Base-by-base conservation (phyloP, 352 stramenopile genomes). In the Globisporangium parvum region DNA sequence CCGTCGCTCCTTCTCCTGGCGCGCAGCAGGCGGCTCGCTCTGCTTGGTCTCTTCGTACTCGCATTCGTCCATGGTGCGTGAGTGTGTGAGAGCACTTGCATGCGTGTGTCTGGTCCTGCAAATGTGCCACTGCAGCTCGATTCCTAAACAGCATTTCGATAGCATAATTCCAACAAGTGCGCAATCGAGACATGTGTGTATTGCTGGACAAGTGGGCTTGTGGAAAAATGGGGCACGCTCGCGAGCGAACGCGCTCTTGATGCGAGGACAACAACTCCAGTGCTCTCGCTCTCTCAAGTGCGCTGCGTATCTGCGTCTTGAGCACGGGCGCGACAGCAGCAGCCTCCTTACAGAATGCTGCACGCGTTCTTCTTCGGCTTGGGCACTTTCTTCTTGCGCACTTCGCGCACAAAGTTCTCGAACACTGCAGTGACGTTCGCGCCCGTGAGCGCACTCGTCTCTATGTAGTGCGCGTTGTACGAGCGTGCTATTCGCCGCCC, bases 401-500 rank as follows among this genome's bases (percentile, higher is more conserved):
- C 84, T 62, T 94, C 85, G 6, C 78, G 77, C 56, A 94, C 79
- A 73, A 95, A 91, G 51, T 75, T 87, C 65, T 96, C 84, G 60
- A 96, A 96, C 33, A 96, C 81, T 3, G 82, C 80, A 50, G 80
- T 90, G 35, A 96, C 84, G 62, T 93, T 91, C 44, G 70, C 81
- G 58, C 86, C 86, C 47, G 84, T 96, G 53, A 91, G 63, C 26
- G 86, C 86, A 65, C 81, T 93, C 49, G 85, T 91, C 59, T 96
- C 85, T 60, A 96, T 90, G 66, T 96, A 93, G 60, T 75, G 73
- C 55, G 85, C 85, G 55, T 91, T 93, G 68, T 92, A 96, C 49
- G 78, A 89, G 40, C 83, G 75, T 54, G 84, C 84, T 86, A 93
- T 88, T 60, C 80, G 77, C 51, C 80, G 72, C 6, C 84, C 84